Conservation (phyloP, 495 filamentous ascomycete genomes). For the Penicillium taxi region DNA sequence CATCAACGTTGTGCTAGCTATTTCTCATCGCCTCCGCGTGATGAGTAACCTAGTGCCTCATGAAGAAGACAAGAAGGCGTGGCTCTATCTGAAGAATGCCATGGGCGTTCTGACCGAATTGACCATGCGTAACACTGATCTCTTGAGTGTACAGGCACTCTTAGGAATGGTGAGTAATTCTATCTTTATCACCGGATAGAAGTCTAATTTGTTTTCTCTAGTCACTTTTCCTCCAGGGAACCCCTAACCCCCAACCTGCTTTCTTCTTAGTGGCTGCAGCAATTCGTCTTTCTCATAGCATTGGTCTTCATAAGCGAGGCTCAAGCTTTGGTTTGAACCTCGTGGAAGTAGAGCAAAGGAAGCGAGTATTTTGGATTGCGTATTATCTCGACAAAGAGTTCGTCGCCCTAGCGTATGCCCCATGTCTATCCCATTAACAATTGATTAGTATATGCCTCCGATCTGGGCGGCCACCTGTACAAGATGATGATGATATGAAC, state of each 20-base stretch:
- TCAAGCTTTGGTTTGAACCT: slow-evolving; percentile 84
- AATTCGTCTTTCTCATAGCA: slow-evolving; percentile 85
- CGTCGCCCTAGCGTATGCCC: slow-evolving; percentile 15
- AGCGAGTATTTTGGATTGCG: slow-evolving; percentile 96
- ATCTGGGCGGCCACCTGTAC: slow-evolving; percentile 84
- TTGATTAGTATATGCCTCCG: slow-evolving; percentile 80
- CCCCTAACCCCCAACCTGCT: slow-evolving; percentile 90
- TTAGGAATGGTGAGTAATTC: slow-evolving; percentile 68
- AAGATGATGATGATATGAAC: slow-evolving; percentile 98
- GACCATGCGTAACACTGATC: slow-evolving; percentile 90
- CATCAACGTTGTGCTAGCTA: slow-evolving; percentile 87
- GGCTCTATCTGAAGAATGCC: slow-evolving; percentile 93
- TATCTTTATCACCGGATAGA: no score
- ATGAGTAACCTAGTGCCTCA: slow-evolving; percentile 87
- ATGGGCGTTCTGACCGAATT: slow-evolving; percentile 87
- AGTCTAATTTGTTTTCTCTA: slow-evolving; percentile 22
- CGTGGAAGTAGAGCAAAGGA: slow-evolving; percentile 88
- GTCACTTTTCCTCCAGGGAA: slow-evolving; percentile 91
- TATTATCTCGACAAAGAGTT: slow-evolving; percentile 93
- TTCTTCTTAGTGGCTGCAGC: slow-evolving; percentile 92
- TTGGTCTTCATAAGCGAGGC: slow-evolving; percentile 88
- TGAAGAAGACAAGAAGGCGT: slow-evolving; percentile 88
- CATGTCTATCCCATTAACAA: no score
- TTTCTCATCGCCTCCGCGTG: slow-evolving; percentile 84
- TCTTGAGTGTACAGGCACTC: slow-evolving; percentile 92